These are phyloP conservation scores for Microstegium vimineum DNA, from an alignment of 176 grass and related monocot species.

Conservation along the genomic window DNA sequence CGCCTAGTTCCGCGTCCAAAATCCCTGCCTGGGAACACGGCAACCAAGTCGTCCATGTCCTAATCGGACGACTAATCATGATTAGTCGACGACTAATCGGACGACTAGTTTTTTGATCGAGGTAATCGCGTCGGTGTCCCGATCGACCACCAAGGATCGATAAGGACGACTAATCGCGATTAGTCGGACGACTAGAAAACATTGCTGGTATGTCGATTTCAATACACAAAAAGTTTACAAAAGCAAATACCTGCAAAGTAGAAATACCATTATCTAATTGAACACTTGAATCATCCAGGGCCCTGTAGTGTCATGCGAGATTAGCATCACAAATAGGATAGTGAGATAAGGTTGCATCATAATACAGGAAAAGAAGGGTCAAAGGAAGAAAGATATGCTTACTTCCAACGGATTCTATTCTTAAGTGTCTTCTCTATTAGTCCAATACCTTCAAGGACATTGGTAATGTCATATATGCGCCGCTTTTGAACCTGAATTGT, in stretches of 20 bases:
- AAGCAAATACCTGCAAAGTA: constrained; percentile 65
- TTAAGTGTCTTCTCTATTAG: constrained; percentile 98
- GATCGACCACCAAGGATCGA: too few relatives aligned
- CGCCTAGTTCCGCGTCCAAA: too few relatives aligned
- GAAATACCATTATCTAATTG: constrained; percentile 71
- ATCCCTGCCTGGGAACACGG: too few relatives aligned
- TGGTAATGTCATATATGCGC: constrained; percentile 99
- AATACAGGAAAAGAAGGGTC: constrained; percentile 1
- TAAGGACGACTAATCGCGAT: too few relatives aligned
- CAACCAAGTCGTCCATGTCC: too few relatives aligned
- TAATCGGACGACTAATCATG: too few relatives aligned
- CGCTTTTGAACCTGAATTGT: constrained; percentile 91
- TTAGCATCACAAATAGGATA: constrained; percentile 31
- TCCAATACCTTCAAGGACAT: constrained; percentile 98
- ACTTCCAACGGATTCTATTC: constrained; percentile 98
- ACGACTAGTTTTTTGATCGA: too few relatives aligned
- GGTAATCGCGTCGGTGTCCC: too few relatives aligned
- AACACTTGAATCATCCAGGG: constrained; percentile 70
- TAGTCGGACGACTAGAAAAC: too few relatives aligned
- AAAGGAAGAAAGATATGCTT: constrained; percentile 32
- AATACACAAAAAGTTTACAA: constrained; percentile 17
- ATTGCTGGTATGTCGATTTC: constrained; percentile 17
- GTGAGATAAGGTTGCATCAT: constrained; percentile 6
- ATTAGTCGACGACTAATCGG: too few relatives aligned
- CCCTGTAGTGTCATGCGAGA: constrained; percentile 39